Base-by-base conservation (phyloP, 805 yeast genomes). In the Ogataea paraovalis region DNA sequence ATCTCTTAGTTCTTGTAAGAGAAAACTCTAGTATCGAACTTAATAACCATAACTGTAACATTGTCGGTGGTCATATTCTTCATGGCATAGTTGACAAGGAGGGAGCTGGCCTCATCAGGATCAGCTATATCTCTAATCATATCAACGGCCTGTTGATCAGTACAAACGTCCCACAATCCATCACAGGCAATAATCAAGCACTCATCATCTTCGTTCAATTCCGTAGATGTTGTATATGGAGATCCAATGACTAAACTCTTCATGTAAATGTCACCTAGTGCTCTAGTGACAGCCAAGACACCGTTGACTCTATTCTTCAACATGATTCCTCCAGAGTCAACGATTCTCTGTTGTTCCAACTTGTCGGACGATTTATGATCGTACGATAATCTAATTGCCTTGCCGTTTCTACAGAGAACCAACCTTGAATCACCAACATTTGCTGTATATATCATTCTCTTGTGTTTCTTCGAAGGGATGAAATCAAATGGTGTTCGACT, bases 231-330 rank as follows among this genome's bases (percentile, higher is more conserved):
- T 0, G 99, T 92, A 61, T 85, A 92, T 1, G 99, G 99, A 46
- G 82, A 80, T 0, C 97, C 96, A 28, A 89, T 80, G 18, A 92
- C 97, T 48, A 87, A 71, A 44, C 83, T 86, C 64, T 92, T 95
- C 80, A 92, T 85, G 65, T 88, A 91, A n/a, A 83, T 76, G 64
- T 92, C 98, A 18, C 99, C 99, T 39, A 92, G 72, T 1, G 98
- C 85, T 52, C 99, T 73, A 2, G 97, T 89, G 10, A 92, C 96
- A 0, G 98, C 98, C 43, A 94, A 74, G 66, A 92, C 90, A 3
- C 98, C 99, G 65, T 92, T 94, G 22, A 92, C 99, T 57, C 99
- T 76, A 51, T 88, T 86, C 59, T 89, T 88, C 78, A 94, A 77
- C 48, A 92, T 80, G 27, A 92, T 68, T 0, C 99, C 99, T 2